Evolutionary conservation across 2,329 filamentous ascomycete species (phyloP), one percentile per base, ranked within the genome.

Genomic region (Trichophyton mentagrophytes): DNA sequence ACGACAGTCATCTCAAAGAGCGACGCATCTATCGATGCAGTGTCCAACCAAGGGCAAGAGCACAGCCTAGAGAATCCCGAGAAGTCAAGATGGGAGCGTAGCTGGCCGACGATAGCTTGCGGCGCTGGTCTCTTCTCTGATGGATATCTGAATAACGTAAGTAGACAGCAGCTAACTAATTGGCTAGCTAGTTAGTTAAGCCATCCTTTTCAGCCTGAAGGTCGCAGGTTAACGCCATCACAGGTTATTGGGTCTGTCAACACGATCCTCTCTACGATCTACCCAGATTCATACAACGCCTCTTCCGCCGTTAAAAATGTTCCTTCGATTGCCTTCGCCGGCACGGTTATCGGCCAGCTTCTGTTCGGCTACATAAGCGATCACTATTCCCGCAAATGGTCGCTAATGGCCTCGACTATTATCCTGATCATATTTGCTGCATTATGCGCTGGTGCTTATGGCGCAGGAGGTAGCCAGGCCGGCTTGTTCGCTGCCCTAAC

Each of bases 81-180:
- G 47, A 76, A 77, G 61, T 68, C 69, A 56, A 72, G 76, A 61
- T 80, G 78, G 80, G 76, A 82, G 64, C 77, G 82, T 56, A 76
- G 81, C 17, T 85, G 83, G 80, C 89, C 90, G 13, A 87, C 90
- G 0, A 86, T 96, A 66, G 90, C 90, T 49, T 95, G 90, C 69
- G 91, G 91, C 65, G 88, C 90, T 58, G 91, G 91, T 68, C 80
- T 96, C 1, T 96, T 96, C 74, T 90, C 87, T 25, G 91, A 96
- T 72, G 91, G 91, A 15, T 96, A 96, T 72, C 83, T 96, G 70
- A 95, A 95, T 74, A 90, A 89, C 69, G 88, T 90, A 75, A 67
- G 76, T 69, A 38, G 36, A 60, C 58, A 2, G 17, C 49, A 42
- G 17, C n/a, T n/a, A 6, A 13, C 7, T 22, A 27, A 15, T 11